phyloP scores from a whole-genome alignment of 2,329 filamentous ascomycete species.

The Hypoxylon sp. region DNA sequence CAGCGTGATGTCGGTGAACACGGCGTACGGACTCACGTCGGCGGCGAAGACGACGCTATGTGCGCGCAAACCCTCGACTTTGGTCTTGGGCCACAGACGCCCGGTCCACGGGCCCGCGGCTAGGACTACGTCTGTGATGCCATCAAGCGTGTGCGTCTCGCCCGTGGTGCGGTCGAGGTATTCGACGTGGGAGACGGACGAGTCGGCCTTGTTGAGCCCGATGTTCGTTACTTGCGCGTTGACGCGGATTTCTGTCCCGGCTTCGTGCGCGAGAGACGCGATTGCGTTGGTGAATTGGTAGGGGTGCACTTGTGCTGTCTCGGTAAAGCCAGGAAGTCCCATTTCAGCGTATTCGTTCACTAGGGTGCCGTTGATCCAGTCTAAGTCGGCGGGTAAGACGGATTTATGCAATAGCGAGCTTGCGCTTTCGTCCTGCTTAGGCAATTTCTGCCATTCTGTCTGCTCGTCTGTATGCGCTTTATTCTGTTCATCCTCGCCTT shows the following conservation, averaged over 20 bases:
- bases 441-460: constrained; percentile 65
- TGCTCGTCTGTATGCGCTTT: constrained; percentile 48
- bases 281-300: constrained; percentile 89
- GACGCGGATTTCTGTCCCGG: constrained; percentile 72
- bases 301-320: constrained; percentile 94
- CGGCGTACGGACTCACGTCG: constrained; percentile 74
- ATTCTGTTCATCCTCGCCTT: constrained; percentile 34
- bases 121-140: constrained; percentile 63
- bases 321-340: constrained; percentile 71
- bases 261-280: constrained; percentile 75
- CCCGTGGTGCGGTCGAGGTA: constrained; percentile 60
- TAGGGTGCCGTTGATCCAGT: constrained; percentile 80
- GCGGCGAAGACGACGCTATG: constrained; percentile 73
- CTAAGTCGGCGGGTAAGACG: constrained; percentile 77
- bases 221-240: constrained; percentile 75
- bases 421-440: constrained; percentile 64
- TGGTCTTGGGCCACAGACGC: constrained; percentile 63
- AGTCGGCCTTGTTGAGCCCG: constrained; percentile 55
- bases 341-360: constrained; percentile 81
- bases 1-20: constrained; percentile 87
- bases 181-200: constrained; percentile 68
- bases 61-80: constrained; percentile 66
- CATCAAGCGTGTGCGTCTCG: constrained; percentile 48
- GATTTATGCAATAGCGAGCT: constrained; percentile 60
- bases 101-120: constrained; percentile 71